Percentiles rank a stretch among this genome's conserved stretches.
phyloP scores from a whole-genome alignment of 1,284 basidiomycete genomes.

The Sphaerobolus stellatus region DNA sequence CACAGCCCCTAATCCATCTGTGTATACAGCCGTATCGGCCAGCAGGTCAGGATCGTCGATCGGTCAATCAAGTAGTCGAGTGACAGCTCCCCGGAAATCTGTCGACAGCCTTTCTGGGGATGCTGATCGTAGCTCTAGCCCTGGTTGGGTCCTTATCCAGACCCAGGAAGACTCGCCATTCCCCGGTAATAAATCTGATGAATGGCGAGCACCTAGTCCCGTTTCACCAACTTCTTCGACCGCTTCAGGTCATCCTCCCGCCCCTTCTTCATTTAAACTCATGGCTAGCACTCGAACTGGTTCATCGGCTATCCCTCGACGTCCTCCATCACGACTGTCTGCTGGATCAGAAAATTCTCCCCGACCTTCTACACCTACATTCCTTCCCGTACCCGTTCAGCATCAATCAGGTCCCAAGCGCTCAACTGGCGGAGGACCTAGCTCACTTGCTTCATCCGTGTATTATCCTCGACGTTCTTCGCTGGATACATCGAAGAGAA shows the following conservation, averaged over 20 bases:
- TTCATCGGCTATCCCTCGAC: conserved; percentile 40
- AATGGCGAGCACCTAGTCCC: conserved; percentile 61
- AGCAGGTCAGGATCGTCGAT: neutral
- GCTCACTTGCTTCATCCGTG: conserved; percentile 41
- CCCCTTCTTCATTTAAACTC: conserved; percentile 33
- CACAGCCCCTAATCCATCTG: neutral
- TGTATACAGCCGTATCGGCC: neutral
- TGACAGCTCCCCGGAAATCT: neutral
- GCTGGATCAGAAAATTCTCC: conserved; percentile 16
- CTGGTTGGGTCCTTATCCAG: conserved; percentile 11
- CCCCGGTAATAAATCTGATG: conserved; percentile 58
- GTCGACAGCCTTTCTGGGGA: neutral
- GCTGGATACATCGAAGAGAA: conserved; percentile 48
- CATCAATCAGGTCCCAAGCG: conserved; percentile 51
- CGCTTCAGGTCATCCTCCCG: conserved; percentile 33
- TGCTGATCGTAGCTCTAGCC: conserved; percentile 6
- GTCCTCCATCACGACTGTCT: conserved; percentile 71
- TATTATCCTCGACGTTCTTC: conserved; percentile 9
- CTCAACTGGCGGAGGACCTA: conserved; percentile 49
- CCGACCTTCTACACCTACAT: conserved; percentile 72
- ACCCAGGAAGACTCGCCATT: conserved; percentile 47
- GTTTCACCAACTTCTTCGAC: conserved; percentile 41
- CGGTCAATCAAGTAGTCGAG: neutral
- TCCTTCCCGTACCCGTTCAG: conserved; percentile 62
- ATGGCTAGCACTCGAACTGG: conserved; percentile 33